A percentile compares a stretch with the other conserved stretches of the same genome.
phyloP scores from a whole-genome alignment of 2,329 filamentous ascomycete genomes.

The Stagonosporopsis tanaceti region DNA sequence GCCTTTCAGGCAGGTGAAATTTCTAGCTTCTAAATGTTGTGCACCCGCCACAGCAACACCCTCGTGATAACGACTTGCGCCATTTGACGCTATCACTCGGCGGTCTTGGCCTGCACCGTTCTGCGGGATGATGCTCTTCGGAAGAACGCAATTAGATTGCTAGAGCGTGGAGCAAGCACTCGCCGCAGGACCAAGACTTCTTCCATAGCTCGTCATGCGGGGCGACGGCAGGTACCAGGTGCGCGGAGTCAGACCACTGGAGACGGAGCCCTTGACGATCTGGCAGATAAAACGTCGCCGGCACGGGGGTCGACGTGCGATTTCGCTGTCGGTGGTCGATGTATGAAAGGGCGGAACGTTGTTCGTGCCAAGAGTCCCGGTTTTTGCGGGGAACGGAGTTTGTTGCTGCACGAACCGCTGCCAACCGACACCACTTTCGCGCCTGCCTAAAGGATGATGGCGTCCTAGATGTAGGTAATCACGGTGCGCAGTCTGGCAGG shows the following conservation, averaged over 20 bases:
- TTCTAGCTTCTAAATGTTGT: slow-evolving; percentile 17
- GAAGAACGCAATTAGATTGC: slow-evolving; percentile 2
- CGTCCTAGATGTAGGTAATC: slow-evolving; percentile 4
- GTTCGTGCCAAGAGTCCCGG: neutral
- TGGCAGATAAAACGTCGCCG: neutral
- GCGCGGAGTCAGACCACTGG: neutral
- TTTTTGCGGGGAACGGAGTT: no score
- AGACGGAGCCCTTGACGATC: neutral
- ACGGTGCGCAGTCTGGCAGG: slow-evolving; percentile 1
- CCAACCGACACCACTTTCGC: slow-evolving; percentile 7
- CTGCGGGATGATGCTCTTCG: slow-evolving; percentile 5
- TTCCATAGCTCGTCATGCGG: slow-evolving; percentile 16
- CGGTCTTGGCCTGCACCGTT: slow-evolving; percentile 16
- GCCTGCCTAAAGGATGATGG: slow-evolving; percentile 19
- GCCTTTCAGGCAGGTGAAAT: slow-evolving; percentile 20
- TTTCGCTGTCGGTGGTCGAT: neutral
- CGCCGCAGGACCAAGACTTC: slow-evolving; percentile 20
- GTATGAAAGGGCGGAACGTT: neutral
- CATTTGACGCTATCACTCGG: slow-evolving; percentile 22
- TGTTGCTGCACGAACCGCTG: no score
- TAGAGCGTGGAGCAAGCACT: slow-evolving; percentile 17
- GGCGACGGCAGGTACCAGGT: neutral
- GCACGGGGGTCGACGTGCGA: no score
- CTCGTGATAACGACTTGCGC: slow-evolving; percentile 10
- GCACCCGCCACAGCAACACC: slow-evolving; percentile 19